Percentiles rank a stretch among this genome's conserved stretches.
These are phyloP conservation scores for Tolypocladium tropicale DNA, from an alignment of 2,329 filamentous ascomycete species.

Conservation along the genomic window DNA sequence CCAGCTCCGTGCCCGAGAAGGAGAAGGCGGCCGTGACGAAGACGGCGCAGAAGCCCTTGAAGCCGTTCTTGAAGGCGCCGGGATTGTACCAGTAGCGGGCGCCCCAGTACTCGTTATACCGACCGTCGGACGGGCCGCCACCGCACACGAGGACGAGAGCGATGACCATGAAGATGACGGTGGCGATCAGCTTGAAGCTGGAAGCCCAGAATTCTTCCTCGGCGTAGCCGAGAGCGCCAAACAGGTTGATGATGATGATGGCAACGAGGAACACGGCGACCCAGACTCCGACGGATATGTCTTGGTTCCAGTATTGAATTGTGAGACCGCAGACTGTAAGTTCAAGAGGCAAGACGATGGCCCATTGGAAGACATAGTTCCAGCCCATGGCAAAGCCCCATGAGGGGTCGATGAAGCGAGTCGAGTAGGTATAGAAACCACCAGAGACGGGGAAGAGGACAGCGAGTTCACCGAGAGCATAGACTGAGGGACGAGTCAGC, in stretches of 20 bases:
- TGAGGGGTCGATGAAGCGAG: constrained; percentile 36
- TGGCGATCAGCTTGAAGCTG: constrained; percentile 38
- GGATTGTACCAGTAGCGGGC: constrained; percentile 35
- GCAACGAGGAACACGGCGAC: constrained; percentile 26
- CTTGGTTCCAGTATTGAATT: constrained; percentile 31
- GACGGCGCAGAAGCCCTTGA: constrained; percentile 29
- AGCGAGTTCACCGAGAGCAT: constrained; percentile 50
- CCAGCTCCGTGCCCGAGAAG: constrained; percentile 32
- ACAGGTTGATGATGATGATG: constrained; percentile 28
- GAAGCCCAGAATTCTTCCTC: too few relatives aligned
- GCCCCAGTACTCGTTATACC: constrained; percentile 34
- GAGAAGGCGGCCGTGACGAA: constrained; percentile 38
- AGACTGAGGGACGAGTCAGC: constrained; percentile 21
- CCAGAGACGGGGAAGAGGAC: constrained; percentile 50
- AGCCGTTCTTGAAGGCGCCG: constrained; percentile 30
- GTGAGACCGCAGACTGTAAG: constrained; percentile 35
- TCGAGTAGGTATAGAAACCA: constrained; percentile 38
- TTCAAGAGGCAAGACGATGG: constrained; percentile 37
- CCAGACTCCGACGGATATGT: constrained; percentile 17
- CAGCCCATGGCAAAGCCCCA: constrained; percentile 38
- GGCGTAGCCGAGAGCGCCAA: constrained; percentile 36
- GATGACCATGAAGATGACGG: constrained; percentile 39
- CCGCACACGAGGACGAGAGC: constrained; percentile 37
- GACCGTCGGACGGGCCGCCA: too few relatives aligned
- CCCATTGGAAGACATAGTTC: constrained; percentile 42